Evolutionary conservation across 352 stramenopile species (phyloP).

Genomic region (Phytophthora melonis): DNA sequence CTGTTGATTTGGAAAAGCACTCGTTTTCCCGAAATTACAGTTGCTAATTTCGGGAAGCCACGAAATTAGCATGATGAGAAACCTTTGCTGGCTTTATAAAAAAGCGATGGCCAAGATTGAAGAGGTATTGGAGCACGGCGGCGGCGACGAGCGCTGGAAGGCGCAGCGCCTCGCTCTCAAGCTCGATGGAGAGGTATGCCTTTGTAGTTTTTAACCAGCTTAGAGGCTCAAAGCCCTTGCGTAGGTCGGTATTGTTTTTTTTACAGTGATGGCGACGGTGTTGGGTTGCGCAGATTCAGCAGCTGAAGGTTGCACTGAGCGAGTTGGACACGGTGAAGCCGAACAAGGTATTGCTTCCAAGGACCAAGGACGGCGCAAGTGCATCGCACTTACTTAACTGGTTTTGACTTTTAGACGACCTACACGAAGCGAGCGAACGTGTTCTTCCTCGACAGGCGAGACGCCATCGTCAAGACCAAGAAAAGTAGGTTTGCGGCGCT

Average conservation of each 20-base stretch:
- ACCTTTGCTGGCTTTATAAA: no score
- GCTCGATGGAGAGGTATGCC: constrained; percentile 52
- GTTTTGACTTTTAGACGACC: constrained; percentile 48
- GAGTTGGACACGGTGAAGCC: constrained; percentile 77
- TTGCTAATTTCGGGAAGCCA: neutral
- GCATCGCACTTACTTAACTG: neutral
- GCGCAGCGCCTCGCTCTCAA: constrained; percentile 47
- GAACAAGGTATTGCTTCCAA: constrained; percentile 56
- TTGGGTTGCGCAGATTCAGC: constrained; percentile 62
- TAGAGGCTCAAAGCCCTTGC: neutral
- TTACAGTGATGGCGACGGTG: neutral
- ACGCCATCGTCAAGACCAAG: constrained; percentile 79
- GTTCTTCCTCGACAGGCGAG: constrained; percentile 76
- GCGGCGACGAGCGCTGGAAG: constrained; percentile 50
- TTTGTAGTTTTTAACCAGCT: neutral
- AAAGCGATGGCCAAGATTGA: constrained; percentile 45
- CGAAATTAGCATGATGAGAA: neutral
- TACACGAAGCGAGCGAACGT: constrained; percentile 78
- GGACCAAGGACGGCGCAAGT: neutral
- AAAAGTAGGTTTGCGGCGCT: constrained; percentile 45
- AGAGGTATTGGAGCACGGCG: constrained; percentile 34
- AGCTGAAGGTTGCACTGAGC: constrained; percentile 77
- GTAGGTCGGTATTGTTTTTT: neutral
- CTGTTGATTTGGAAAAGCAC: neutral
- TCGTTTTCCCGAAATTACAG: no score